Evolutionary conservation across 1,284 basidiomycete species (phyloP), one percentile per base, ranked within the genome.

Genomic region (Apiotrichum akiyoshidainum): DNA sequence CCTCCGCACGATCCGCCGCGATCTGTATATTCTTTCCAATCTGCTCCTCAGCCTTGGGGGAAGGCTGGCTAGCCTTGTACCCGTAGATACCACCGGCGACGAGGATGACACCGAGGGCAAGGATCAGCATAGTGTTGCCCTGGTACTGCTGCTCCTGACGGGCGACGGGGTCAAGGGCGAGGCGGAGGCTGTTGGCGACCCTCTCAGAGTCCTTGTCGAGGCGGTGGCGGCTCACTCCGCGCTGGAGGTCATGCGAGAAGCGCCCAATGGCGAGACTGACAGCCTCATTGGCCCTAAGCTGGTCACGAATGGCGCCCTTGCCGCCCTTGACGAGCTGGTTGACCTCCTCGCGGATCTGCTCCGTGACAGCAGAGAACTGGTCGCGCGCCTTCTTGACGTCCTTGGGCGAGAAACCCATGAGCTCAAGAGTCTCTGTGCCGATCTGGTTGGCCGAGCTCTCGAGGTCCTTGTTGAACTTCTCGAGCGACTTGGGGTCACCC

Each of bases 141-240:
- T 35, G 12, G 46, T 35, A 19, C 34, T n/a, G 16, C 33, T 35
- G 13, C 17, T 37, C 34, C n/a, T 34, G 17, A 33, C 46, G 46
- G 6, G 46, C 46, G 17, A 35, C 33, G 33, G 46, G 46, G 46
- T 48, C 46, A n/a, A 48, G 33, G 5, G 46, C 46, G 2, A 48
- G 17, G 31, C 46, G 46, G 34, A 48, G 9, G 14, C 10, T 13
- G 7, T 17, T 14, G 3, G 33, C 33, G 34, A 48, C 46, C 46
- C 21, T 48, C n/a, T 48, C 46, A 7, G 46, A 33, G 46, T 48
- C 46, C 46, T 48, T 48, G 33, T 48, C n/a, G 9, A 48, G 31
- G 16, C 31, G 31, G 34, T 35, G 46, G 26, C 31, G 33, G 9
- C n/a, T 33, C 6, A 33, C 46, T 5, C 46, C 46, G 19, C 34